Base-by-base conservation (phyloP, 352 stramenopile species). In the Globisporangium orthogonon region DNA sequence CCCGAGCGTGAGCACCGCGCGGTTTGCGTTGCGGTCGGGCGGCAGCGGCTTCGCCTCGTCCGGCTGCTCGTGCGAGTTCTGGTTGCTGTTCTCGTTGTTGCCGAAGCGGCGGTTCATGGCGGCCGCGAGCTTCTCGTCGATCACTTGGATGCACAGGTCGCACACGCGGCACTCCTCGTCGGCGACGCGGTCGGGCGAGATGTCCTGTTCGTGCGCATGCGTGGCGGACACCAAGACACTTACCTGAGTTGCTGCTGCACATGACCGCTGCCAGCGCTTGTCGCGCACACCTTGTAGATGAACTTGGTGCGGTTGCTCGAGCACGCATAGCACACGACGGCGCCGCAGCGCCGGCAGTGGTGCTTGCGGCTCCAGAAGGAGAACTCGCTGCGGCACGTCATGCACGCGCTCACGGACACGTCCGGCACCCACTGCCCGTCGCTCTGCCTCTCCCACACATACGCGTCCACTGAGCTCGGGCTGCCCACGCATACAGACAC, bases 351-450 rank as follows among this genome's bases (percentile, higher is more conserved):
- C 6, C 87, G 84, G 60, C 87, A 96, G 63, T 96, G 87, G 69
- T 96, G 87, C 61, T 88, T 87, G 33, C 87, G 83, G 56, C 80
- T 90, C 82, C 83, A 91, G 56, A 91, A 93, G 37, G 74, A 76
- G 56, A 96, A 96, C 58, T 94, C 86, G 37, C 58, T 55, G 52
- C 83, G 78, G 66, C 87, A 96, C 33, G 90, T 66, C 82, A 95
- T 93, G 72, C 87, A 96, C 29, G 74, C 61, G 57, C 66, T 70
- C 46, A 89, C 83, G 0, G 78, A 87, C 30, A 93, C 72, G 56
- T 96, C 87, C 9, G 78, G 79, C 30, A 92, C 81, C 87, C 87
- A 96, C 49, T 92, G 81, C 0, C 84, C 83, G 54, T 93, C 83
- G 60, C 76, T 82, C 83, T 93, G 56, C 48, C 2, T 18, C 18